phyloP scores from a whole-genome alignment of 1,284 basidiomycete species.

The Melanopsichium pennsylvanicum region DNA sequence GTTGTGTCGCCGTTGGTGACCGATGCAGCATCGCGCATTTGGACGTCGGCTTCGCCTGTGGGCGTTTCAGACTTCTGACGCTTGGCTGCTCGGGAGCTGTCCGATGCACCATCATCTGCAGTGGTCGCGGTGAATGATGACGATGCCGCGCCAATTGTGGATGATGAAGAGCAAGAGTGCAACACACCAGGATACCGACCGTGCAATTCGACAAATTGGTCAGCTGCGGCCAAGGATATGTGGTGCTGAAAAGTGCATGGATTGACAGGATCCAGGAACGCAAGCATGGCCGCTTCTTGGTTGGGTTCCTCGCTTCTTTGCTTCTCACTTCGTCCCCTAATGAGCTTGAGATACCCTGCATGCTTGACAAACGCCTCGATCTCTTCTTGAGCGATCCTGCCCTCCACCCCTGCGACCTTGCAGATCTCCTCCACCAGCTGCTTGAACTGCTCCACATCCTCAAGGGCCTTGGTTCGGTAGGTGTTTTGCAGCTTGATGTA shows the following conservation, averaged over 20 bases:
- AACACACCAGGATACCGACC: constrained; percentile 67
- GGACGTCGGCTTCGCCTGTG: constrained; percentile 36
- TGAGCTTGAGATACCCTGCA: constrained; percentile 79
- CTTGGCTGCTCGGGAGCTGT: constrained; percentile 27
- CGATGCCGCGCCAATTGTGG: not conserved
- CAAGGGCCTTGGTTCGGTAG: constrained; percentile 76
- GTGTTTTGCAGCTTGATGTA: constrained; percentile 82
- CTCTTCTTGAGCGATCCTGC: constrained; percentile 67
- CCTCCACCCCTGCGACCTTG: constrained; percentile 32
- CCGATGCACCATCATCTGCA: not conserved
- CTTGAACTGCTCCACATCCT: constrained; percentile 73
- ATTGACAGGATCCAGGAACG: constrained; percentile 57
- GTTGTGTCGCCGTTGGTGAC: constrained; percentile 41
- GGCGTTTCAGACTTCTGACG: constrained; percentile 46
- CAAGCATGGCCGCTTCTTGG: constrained; percentile 46
- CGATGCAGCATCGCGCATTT: constrained; percentile 65
- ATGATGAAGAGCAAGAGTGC: constrained; percentile 2
- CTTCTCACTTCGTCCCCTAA: constrained; percentile 74
- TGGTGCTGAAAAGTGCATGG: constrained; percentile 59
- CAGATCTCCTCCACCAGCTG: constrained; percentile 58
- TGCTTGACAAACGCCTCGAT: constrained; percentile 90
- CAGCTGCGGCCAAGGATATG: constrained; percentile 67
- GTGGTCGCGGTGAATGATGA: not conserved
- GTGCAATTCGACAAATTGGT: constrained; percentile 66
- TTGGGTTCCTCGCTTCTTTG: constrained; percentile 64